Conservation (phyloP, 495 filamentous ascomycete species). For the Clavariopsis aquatica region DNA sequence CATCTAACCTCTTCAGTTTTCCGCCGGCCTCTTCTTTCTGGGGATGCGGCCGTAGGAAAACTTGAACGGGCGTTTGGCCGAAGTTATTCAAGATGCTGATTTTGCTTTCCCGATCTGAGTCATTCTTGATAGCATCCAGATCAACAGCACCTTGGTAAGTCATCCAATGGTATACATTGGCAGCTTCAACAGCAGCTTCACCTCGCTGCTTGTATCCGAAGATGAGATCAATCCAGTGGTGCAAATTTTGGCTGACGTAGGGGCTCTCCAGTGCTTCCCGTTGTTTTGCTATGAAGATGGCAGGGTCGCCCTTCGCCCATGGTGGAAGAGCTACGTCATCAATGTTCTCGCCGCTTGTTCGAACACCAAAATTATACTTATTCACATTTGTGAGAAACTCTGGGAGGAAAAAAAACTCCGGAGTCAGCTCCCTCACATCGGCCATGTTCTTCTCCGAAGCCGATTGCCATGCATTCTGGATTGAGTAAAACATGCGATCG, state of each 20-base stretch:
- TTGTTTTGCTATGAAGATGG: slow-evolving; percentile 93
- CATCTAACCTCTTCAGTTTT: slow-evolving; percentile 72
- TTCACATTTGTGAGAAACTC: slow-evolving; percentile 93
- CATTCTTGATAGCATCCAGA: slow-evolving; percentile 87
- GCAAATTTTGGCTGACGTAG: slow-evolving; percentile 85
- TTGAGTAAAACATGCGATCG: slow-evolving; percentile 91
- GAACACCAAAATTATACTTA: slow-evolving; percentile 86
- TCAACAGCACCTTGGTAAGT: slow-evolving; percentile 94
- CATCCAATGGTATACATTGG: slow-evolving; percentile 93
- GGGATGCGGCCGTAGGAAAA: slow-evolving; percentile 80
- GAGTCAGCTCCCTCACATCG: slow-evolving; percentile 90
- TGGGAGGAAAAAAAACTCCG: slow-evolving; percentile 95
- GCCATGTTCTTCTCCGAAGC: slow-evolving; percentile 87
- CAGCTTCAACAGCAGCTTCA: slow-evolving; percentile 84
- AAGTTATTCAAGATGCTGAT: slow-evolving; percentile 99
- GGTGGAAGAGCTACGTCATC: slow-evolving; percentile 84
- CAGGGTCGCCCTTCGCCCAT: slow-evolving; percentile 96
- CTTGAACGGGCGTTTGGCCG: slow-evolving; percentile 93
- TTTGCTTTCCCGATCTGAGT: slow-evolving; percentile 76
- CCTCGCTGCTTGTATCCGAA: slow-evolving; percentile 96
- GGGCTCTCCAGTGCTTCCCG: slow-evolving; percentile 92
- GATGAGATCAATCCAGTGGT: slow-evolving; percentile 94
- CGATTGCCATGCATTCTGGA: slow-evolving; percentile 87
- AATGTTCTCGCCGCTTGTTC: slow-evolving; percentile 74
- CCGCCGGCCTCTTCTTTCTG: slow-evolving; percentile 63